A percentile compares a stretch with the other conserved stretches of the same genome.
Conservation (phyloP, 2,329 filamentous ascomycete genomes). For the Chaetoscypha palmicola region DNA sequence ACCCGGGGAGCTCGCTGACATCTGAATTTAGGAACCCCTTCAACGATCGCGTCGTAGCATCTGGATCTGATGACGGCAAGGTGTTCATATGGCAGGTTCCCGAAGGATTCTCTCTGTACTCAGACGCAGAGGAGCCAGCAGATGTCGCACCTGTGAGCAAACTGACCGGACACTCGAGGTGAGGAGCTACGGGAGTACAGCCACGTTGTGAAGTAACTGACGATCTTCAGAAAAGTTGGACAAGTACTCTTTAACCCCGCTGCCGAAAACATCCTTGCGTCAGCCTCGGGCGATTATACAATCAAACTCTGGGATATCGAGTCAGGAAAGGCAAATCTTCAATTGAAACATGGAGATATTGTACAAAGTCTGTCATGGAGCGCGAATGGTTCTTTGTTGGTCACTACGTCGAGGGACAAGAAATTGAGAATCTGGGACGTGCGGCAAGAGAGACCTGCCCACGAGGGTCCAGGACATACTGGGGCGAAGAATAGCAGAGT, state of each 20-base stretch:
- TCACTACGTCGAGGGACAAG: slow-evolving; percentile 95
- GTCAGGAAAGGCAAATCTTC: slow-evolving; percentile 65
- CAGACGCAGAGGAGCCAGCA: slow-evolving; percentile 74
- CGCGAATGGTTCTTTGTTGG: slow-evolving; percentile 76
- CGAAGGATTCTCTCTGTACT: slow-evolving; percentile 74
- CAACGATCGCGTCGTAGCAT: slow-evolving; percentile 87
- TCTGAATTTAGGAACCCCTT: slow-evolving; percentile 70
- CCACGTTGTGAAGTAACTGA: slow-evolving; percentile 20
- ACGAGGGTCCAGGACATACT: slow-evolving; percentile 77
- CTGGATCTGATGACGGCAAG: slow-evolving; percentile 93
- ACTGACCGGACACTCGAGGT: slow-evolving; percentile 82
- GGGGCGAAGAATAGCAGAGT: slow-evolving; percentile 96
- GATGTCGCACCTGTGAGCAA: slow-evolving; percentile 77
- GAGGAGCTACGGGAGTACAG: slow-evolving; percentile 13
- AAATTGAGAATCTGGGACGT: slow-evolving; percentile 97
- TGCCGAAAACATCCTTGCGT: slow-evolving; percentile 91
- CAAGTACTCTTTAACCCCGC: slow-evolving; percentile 97
- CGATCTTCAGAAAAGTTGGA: slow-evolving; percentile 71
- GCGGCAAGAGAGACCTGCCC: slow-evolving; percentile 79
- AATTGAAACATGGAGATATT: slow-evolving; percentile 81
- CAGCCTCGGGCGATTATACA: slow-evolving; percentile 87
- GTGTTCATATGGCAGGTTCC: slow-evolving; percentile 96
- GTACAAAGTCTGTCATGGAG: slow-evolving; percentile 96
- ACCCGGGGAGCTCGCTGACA: slow-evolving; percentile 19
- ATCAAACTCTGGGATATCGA: slow-evolving; percentile 95